Base-by-base conservation (phyloP, 176 grass and related monocot genomes). In the Alopecurus myosuroides region DNA sequence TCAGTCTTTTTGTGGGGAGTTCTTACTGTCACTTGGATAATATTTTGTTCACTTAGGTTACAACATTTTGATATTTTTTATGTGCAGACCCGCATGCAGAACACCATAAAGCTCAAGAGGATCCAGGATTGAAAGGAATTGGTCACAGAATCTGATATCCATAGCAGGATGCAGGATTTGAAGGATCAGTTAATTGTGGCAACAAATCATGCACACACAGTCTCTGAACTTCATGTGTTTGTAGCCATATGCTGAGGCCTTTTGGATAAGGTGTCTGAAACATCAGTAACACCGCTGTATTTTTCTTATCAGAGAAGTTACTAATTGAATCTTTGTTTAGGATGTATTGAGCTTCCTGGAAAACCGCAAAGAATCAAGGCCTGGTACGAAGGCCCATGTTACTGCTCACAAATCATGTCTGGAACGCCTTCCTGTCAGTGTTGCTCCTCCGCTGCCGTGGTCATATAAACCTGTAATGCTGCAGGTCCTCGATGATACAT, bases 261-360 rank as follows among this genome's bases (percentile, higher is more conserved):
- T 37, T 98, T 93, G 96, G 89, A 98, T 35, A 91, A 94, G 93
- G 96, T 95, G 91, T 30, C 14, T 78, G 28, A 77, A 68, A 11
- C 11, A 45, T 78, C 55, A 55, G 41, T 65, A 23, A 14, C 8
- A 10, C 3, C 5, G 3, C 33, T 63, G 2, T 8, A 46, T 82
- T 68, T 64, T 29, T 20, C 39, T 9, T 62, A 51, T 53, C 33
- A 58, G n/a, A 53, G 34, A 20, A 81, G 31, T 60, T 86, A 37
- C 78, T 83, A 51, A 81, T 74, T 82, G n/a, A 66, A 81, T 45
- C 40, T 58, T 51, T 4, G 76, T 84, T 63, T 87, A 98, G 96
- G 96, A 85, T 91, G n/a, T 98, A 45, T 82, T 98, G 70, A 92
- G 84, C 78, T 98, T 98, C 77, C 85, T 98, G 73, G 96, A 98